A percentile compares a stretch with the other conserved stretches of the same genome.
These are phyloP conservation scores for Oxytropis ochrocephala DNA, from an alignment of 306 rosid species.

Conservation along the genomic window DNA sequence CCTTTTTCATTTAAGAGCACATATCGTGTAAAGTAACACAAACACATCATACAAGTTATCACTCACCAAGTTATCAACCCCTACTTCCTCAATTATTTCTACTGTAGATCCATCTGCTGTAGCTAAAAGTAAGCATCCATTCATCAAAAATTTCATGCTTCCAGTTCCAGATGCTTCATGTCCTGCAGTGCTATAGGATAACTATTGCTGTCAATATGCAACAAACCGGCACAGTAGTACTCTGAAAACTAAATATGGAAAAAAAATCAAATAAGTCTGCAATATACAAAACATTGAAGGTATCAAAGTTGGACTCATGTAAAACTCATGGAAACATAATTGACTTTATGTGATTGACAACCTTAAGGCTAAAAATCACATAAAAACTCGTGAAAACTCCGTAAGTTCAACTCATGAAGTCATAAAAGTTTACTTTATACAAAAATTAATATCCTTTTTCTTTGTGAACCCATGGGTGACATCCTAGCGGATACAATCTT, in stretches of 20 bases:
- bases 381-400: neutral
- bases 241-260: neutral
- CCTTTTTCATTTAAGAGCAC: neutral
- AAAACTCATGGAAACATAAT: too few relatives aligned
- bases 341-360: too few relatives aligned
- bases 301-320: too few relatives aligned
- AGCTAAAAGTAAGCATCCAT: conserved; percentile 66
- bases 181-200: conserved; percentile 61
- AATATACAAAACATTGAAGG: too few relatives aligned
- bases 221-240: neutral
- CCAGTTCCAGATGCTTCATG: conserved; percentile 74
- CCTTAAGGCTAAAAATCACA: neutral
- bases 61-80: conserved; percentile 58
- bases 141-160: conserved; percentile 74
- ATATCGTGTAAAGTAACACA: conserved; percentile 4
- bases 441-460: neutral
- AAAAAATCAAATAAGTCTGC: neutral
- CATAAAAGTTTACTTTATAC: neutral
- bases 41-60: neutral
- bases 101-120: conserved; percentile 67
- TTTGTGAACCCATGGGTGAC: too few relatives aligned
- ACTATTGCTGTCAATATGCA: conserved; percentile 20
- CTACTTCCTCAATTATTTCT: conserved; percentile 71
- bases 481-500: too few relatives aligned
- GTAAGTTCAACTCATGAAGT: neutral